Base-by-base conservation (phyloP, 371 early-diverging fungal genomes). In the Lichtheimia corymbifera region DNA sequence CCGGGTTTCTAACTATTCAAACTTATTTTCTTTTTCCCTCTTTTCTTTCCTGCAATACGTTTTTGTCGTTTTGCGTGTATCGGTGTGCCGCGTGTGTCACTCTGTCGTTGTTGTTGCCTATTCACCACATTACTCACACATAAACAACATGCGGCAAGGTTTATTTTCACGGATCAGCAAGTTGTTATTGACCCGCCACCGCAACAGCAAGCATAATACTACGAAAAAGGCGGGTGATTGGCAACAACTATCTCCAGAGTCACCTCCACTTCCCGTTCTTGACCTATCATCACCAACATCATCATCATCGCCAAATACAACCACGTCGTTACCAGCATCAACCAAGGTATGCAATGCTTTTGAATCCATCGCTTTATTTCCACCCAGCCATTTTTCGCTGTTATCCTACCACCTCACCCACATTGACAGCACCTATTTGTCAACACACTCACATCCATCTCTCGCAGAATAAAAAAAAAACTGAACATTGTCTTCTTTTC, bases 211-310 rank as follows among this genome's bases (percentile, higher is more conserved):
- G 47, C 47, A 22, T 47, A 17, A 47, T n/a, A 22, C 17, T 25
- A 24, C 25, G 17, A 43, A 56, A 56, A 25, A 17, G 25, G 43
- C 57, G 54, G 25, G 57, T 22, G 57, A 56, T 28, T 56, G 57
- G 57, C 57, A 42, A n/a, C 25, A 18, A 9, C 42, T 56, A 45
- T 56, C 57, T 15, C 57, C 57, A 9, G 57, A 56, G 25, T 56
- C 11, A 13, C 57, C 57, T 27, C 57, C 57, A 44, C 24, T 56
- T 17, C 57, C 57, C 4, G 5, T 27, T 14, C 18, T 56, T 5
- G 57, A 56, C 4, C 25, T 9, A 20, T 22, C 27, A 25, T 41
- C 54, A 40, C n/a, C 54, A 22, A 4, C 54, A 54, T 6, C 35
- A 35, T 35, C 54, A 54, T 6, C 35, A 35, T 35, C 28, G 28